Percentiles rank a stretch among this genome's conserved stretches.
Conservation (phyloP, 768 basidiomycete genomes). For the Auriscalpium microsporum region DNA sequence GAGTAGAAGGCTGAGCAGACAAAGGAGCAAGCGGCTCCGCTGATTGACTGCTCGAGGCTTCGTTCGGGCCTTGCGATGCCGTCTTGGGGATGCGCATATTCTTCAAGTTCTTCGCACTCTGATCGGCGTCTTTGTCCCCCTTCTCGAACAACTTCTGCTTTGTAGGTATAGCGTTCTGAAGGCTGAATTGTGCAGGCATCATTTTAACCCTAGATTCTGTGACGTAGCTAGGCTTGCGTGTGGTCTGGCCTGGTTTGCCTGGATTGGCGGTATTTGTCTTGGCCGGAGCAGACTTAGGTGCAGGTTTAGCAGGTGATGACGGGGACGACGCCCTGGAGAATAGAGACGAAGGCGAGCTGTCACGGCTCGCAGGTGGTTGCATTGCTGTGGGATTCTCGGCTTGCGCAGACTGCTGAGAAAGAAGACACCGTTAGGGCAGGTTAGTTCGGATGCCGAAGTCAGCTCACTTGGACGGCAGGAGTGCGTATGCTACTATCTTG, state of each 20-base stretch:
- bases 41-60: no score
- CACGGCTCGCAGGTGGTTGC: background rate
- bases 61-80: no score
- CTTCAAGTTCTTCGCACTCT: background rate
- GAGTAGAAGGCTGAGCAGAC: no score
- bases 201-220: slow-evolving; percentile 25
- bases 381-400: slow-evolving; percentile 1
- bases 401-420: background rate
- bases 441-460: no score
- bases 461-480: no score
- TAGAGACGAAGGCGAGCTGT: slow-evolving; percentile 14
- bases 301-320: background rate
- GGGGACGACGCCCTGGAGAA: slow-evolving; percentile 18
- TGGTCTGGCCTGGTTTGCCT: background rate
- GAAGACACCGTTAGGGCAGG: no score
- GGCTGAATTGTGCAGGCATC: slow-evolving; percentile 15
- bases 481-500: no score
- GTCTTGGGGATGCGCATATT: slow-evolving; percentile 1
- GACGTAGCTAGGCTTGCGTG: slow-evolving; percentile 6
- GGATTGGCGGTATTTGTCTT: background rate
- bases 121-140: background rate
- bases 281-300: background rate
- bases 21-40: no score
- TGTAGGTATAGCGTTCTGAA: slow-evolving; percentile 10
- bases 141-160: slow-evolving; percentile 10